A percentile compares a stretch with the other conserved stretches of the same genome.
Conservation (phyloP, 768 basidiomycete species). For the Flagelloscypha sp. region DNA sequence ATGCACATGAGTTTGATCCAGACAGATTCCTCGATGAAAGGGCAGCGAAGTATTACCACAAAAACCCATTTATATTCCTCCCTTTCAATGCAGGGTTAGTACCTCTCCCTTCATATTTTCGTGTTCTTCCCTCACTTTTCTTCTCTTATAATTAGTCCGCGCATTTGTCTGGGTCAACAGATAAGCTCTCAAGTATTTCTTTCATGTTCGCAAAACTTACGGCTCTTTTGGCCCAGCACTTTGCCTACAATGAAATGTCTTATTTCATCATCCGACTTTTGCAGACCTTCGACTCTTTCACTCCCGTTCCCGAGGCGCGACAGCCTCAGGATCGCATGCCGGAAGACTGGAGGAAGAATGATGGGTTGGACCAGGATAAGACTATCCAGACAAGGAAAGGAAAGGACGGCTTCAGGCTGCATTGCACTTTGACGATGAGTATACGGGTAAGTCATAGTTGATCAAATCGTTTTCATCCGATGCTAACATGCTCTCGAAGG, state of each 20-base stretch:
- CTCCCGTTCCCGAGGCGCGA: conserved; percentile 37
- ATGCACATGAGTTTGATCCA: conserved; percentile 57
- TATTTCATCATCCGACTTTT: conserved; percentile 55
- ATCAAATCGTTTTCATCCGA: no score
- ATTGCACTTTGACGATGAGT: conserved; percentile 49
- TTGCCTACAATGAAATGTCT: conserved; percentile 59
- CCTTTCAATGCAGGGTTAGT: conserved; percentile 40
- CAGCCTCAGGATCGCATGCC: conserved; percentile 35
- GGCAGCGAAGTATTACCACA: conserved; percentile 42
- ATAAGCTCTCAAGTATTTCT: conserved; percentile 10
- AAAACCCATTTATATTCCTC: conserved; percentile 51
- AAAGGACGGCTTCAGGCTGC: conserved; percentile 42
- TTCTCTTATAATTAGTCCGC: conserved; percentile 2
- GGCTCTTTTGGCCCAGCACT: conserved; percentile 27
- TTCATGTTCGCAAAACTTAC: conserved; percentile 12
- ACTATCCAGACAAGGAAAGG: conserved; percentile 44
- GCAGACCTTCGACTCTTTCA: conserved; percentile 42
- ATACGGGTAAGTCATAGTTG: conserved; percentile 34
- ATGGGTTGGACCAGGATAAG: conserved; percentile 28
- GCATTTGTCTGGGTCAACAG: conserved; percentile 26
- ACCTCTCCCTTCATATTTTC: conserved; percentile 47
- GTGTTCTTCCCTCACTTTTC: conserved; percentile 4
- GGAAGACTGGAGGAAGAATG: conserved; percentile 29
- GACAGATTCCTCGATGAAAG: conserved; percentile 61
- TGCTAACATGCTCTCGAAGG: conserved; percentile 27